Evolutionary conservation across 176 grass and related monocot species (phyloP), one percentile per base, ranked within the genome.

Genomic region (Carex littledalei): DNA sequence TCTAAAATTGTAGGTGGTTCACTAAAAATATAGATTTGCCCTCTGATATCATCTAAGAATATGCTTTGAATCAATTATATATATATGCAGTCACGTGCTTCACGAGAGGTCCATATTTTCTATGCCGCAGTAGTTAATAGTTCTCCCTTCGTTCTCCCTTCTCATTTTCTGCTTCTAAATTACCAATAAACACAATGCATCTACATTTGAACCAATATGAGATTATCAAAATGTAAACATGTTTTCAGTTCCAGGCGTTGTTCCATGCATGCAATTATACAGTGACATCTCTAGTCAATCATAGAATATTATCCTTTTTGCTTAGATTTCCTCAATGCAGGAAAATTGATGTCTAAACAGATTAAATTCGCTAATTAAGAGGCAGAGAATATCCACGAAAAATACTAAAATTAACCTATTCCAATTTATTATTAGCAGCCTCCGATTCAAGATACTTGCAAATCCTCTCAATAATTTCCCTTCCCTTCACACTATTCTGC

Each of bases 381-480:
- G n/a, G n/a, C n/a, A n/a, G n/a, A n/a, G n/a, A 62, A 26, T 26
- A 26, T 26, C 10, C 8, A 65, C 21, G 8, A 65, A 65, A 31
- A 31, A 65, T 31, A 9, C 22, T 14, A 65, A 32, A 65, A 65
- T 32, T 24, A 14, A 62, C 17, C 20, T 62, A 62, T 66, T 32
- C 63, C 26, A 66, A 66, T 66, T 26, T 11, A 66, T 26, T 11
- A 66, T 66, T 32, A 32, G 63, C 24, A 66, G 24, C 63, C 26
- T 66, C 63, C 3, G 24, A 29, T 66, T 66, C 87, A 12, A 97
- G 81, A 17, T 89, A 86, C 1, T 81, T 60, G 81, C 89, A 93
- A 63, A 91, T 97, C 84, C 81, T 68, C 84, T 97, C 94, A 26
- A 97, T 85, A 67, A 87, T 90, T 78, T 91, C 91, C 86, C 79